Evolutionary conservation across 495 filamentous ascomycete genomes (phyloP).

Genomic region (Tuber brumale): DNA sequence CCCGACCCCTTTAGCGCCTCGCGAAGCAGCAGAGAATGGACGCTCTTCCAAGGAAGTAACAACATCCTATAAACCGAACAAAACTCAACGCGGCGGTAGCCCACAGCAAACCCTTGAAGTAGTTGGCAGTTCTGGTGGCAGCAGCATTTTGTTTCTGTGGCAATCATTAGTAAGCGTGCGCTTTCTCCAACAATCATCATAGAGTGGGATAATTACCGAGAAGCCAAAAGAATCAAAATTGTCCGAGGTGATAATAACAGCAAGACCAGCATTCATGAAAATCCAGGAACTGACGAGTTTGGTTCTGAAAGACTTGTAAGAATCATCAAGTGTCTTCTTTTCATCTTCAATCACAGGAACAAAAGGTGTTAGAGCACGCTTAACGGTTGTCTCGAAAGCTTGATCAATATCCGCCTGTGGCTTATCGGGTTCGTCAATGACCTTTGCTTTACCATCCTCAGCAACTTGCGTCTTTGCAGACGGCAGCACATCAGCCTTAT

Average conservation of each 20-base stretch:
- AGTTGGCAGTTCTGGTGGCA: constrained; percentile 67
- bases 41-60: constrained; percentile 88
- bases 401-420: constrained; percentile 97
- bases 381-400: constrained; percentile 93
- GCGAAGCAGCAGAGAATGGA: constrained; percentile 94
- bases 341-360: constrained; percentile 65
- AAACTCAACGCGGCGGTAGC: constrained; percentile 76
- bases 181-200: constrained; percentile 12
- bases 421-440: constrained; percentile 93
- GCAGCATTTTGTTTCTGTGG: constrained; percentile 44
- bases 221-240: constrained; percentile 76
- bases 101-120: constrained; percentile 90
- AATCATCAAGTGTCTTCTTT: constrained; percentile 86
- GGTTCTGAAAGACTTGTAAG: constrained; percentile 98
- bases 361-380: constrained; percentile 80
- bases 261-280: constrained; percentile 82
- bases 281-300: constrained; percentile 87
- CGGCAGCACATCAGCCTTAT: constrained; percentile 91
- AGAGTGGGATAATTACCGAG: constrained; percentile 56
- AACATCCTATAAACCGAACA: constrained; percentile 81
- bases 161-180: constrained; percentile 45
- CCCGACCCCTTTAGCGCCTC: constrained; percentile 55
- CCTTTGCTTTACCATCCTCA: constrained; percentile 72
- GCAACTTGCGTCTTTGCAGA: constrained; percentile 78
- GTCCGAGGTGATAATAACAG: constrained; percentile 85